Percentiles rank a stretch among this genome's conserved stretches.
These are phyloP conservation scores for Anaeramoeba flamelloides DNA, from an alignment of 78 protist genomes.

Conservation along the genomic window DNA sequence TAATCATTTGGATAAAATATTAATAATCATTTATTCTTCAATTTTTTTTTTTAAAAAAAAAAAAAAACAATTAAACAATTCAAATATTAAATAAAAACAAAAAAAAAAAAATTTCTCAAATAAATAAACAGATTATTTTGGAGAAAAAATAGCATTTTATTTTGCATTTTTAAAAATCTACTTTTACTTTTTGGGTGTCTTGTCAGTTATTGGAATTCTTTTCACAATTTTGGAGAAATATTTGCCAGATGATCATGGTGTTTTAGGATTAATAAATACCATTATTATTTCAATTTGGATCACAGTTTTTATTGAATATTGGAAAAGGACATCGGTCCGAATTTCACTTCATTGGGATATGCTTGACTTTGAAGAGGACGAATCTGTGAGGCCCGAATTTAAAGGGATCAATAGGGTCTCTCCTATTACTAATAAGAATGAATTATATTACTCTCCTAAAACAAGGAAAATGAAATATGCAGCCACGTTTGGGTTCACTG, in stretches of 20 bases:
- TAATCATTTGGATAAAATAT: too few species aligned
- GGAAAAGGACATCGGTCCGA: neutral
- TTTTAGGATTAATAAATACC: neutral
- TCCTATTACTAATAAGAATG: neutral
- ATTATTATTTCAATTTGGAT: neutral
- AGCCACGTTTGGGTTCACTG: neutral
- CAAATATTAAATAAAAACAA: too few species aligned
- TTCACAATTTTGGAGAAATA: neutral
- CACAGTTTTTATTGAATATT: neutral
- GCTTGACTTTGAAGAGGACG: neutral
- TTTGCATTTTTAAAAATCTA: neutral
- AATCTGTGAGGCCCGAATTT: neutral
- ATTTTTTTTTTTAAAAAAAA: too few species aligned
- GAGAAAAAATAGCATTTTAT: neutral
- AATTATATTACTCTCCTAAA: neutral
- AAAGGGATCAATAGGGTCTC: neutral
- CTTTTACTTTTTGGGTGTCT: neutral
- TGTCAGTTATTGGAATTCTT: neutral
- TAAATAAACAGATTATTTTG: conserved; percentile 3
- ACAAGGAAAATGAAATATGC: neutral
- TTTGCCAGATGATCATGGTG: neutral
- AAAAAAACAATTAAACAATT: too few species aligned
- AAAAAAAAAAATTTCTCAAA: too few species aligned
- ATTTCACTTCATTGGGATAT: neutral
- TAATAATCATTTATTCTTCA: too few species aligned